Base-by-base conservation (phyloP, 441 rosid species). In the Populus hybrid region DNA sequence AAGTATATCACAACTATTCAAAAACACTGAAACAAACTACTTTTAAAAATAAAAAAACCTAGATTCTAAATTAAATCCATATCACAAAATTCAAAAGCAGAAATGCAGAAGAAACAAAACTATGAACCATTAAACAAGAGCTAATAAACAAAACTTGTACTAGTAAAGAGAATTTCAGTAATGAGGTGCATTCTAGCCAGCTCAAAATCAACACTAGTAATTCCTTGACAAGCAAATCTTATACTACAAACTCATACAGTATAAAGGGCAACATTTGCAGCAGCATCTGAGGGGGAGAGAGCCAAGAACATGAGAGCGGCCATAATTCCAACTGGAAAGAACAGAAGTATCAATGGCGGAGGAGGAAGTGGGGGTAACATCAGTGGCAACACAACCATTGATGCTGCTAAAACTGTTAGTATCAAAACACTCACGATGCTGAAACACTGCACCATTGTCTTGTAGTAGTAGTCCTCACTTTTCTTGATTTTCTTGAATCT, bases 281-380 rank as follows among this genome's bases (percentile, higher is more conserved):
- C 70, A n/a, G 66, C 72, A 16, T 79, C 86, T 4, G 82, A 32
- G 7, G 90, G 91, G 0, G 84, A 85, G 72, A 85, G 75, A 50
- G 90, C 90, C 75, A 88, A 80, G 81, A 86, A 78, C 85, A 86
- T 75, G 16, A 88, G 85, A 78, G 91, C 91, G 35, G 87, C 88
- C 89, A 88, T 86, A 35, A 88, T 81, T 63, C 89, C 91, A 4
- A 86, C 77, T 0, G 92, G 92, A 42, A 87, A 89, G 72, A 87
- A 79, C 72, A 89, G 77, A 46, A 89, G 81, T 80, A 89, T 59
- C 73, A 83, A 16, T 1, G 92, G 92, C 3, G 92, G 90, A 5
- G 92, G 92, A 50, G 92, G 89, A 46, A 89, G 57, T 23, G 92
- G 90, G 14, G 92, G 90, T 61, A 88, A 75, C 34, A 86, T 7